phyloP scores from a whole-genome alignment of 2,329 filamentous ascomycete genomes.

The Magnaporthiopsis rhizophila region DNA sequence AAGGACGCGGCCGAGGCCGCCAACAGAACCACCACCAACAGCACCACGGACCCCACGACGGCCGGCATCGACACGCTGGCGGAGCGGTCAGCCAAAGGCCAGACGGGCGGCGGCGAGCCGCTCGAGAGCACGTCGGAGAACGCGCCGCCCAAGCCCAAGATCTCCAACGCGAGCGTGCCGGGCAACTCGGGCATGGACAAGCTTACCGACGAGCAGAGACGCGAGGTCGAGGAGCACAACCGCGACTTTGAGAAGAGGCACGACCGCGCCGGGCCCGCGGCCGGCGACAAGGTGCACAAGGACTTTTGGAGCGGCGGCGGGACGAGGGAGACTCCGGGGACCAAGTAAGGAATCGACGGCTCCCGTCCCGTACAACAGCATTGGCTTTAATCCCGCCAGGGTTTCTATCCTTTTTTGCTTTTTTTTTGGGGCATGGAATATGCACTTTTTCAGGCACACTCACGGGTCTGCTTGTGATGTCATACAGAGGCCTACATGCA shows the following conservation, averaged over 20 bases:
- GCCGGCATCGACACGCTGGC: slow-evolving; percentile 21
- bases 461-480: background rate
- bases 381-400: too few relatives aligned
- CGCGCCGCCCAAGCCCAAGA: slow-evolving; percentile 40
- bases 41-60: slow-evolving; percentile 5
- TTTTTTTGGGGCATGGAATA: background rate
- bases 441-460: too few relatives aligned
- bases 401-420: background rate
- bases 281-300: slow-evolving; percentile 44
- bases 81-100: slow-evolving; percentile 23
- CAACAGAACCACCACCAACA: slow-evolving; percentile 6
- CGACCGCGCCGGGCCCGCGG: slow-evolving; percentile 33
- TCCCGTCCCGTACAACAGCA: background rate
- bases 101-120: slow-evolving; percentile 30
- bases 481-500: background rate
- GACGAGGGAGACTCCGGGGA: slow-evolving; percentile 18
- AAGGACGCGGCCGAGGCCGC: slow-evolving; percentile 17
- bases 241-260: slow-evolving; percentile 47
- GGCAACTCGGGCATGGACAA: slow-evolving; percentile 21
- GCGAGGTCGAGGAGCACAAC: slow-evolving; percentile 52
- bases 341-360: background rate
- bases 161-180: slow-evolving; percentile 38
- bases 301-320: slow-evolving; percentile 39
- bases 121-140: slow-evolving; percentile 23
- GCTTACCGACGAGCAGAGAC: slow-evolving; percentile 42